Conservation (phyloP, 768 basidiomycete species). For the Boletus huronensis region DNA sequence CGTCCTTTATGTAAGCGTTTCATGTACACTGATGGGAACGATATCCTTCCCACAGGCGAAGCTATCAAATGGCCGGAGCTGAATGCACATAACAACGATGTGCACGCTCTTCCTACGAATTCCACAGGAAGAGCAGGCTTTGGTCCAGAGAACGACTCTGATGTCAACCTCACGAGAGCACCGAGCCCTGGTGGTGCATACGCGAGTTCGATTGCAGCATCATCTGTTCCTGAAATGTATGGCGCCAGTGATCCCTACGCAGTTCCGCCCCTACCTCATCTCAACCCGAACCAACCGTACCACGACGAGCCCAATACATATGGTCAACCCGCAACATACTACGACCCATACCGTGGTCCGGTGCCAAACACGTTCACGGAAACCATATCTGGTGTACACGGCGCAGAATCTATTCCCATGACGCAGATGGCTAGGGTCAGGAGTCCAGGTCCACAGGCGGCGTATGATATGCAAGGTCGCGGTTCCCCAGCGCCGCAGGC, state of each 20-base stretch:
- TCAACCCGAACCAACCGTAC: constrained; percentile 77
- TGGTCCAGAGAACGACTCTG: constrained; percentile 55
- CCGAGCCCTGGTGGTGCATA: constrained; percentile 45
- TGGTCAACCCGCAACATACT: constrained; percentile 46
- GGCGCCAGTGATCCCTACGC: constrained; percentile 65
- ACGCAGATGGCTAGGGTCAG: constrained; percentile 50
- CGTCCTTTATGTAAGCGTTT: constrained; percentile 32
- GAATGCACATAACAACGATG: constrained; percentile 57
- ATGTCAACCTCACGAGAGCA: constrained; percentile 53
- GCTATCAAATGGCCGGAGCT: constrained; percentile 92
- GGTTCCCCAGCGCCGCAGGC: constrained; percentile 43
- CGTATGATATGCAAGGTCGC: constrained; percentile 36
- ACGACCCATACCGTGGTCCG: constrained; percentile 82
- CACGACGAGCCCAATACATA: constrained; percentile 59
- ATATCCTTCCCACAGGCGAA: constrained; percentile 46
- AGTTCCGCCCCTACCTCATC: constrained; percentile 75
- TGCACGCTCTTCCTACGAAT: constrained; percentile 64
- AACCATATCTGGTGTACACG: constrained; percentile 25
- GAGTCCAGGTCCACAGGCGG: constrained; percentile 41
- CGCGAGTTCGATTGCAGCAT: constrained; percentile 42
- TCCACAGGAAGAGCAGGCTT: constrained; percentile 72
- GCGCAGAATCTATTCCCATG: constrained; percentile 70
- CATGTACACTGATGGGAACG: constrained; percentile 1
- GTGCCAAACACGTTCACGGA: constrained; percentile 62
- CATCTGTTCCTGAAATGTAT: constrained; percentile 44